Evolutionary conservation across 78 protist genomes (phyloP).

Genomic region (Cyanophora paradoxa): DNA sequence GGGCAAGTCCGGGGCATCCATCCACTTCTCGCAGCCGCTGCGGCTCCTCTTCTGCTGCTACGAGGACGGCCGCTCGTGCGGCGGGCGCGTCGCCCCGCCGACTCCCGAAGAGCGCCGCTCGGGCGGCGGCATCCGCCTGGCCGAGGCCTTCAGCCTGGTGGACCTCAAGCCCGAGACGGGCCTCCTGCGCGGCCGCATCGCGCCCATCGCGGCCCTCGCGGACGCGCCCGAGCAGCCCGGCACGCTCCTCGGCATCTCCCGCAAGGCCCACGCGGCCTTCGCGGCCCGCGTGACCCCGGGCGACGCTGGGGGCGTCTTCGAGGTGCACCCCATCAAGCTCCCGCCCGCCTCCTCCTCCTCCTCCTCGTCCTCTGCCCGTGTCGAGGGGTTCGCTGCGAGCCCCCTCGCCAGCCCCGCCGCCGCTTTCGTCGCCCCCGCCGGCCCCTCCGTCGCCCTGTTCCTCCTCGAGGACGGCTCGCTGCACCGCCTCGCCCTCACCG

Average conservation of each 20-base stretch:
- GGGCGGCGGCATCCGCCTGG: no score
- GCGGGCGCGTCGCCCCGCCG: background rate
- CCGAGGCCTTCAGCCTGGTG: no score
- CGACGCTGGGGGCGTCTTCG: no score
- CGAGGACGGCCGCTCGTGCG: background rate
- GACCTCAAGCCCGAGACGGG: no score
- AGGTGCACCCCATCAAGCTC: no score
- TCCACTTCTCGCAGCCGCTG: background rate
- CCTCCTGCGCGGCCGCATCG: no score
- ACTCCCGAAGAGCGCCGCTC: background rate
- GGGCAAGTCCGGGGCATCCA: background rate
- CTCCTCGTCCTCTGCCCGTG: background rate
- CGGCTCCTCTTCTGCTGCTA: background rate
- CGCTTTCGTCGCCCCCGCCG: no score
- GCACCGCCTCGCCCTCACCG: background rate
- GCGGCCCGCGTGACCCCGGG: no score
- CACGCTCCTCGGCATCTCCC: background rate
- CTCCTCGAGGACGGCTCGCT: constrained; percentile 5
- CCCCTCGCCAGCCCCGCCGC: no score
- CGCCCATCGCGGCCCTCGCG: no score
- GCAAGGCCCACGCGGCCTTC: no score
- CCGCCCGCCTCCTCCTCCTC: no score
- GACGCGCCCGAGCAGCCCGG: constrained; percentile 4
- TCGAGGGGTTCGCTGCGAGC: background rate
- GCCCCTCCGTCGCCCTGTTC: background rate